phyloP scores from a whole-genome alignment of 345 rosid genomes.

The Trapa incisa region DNA sequence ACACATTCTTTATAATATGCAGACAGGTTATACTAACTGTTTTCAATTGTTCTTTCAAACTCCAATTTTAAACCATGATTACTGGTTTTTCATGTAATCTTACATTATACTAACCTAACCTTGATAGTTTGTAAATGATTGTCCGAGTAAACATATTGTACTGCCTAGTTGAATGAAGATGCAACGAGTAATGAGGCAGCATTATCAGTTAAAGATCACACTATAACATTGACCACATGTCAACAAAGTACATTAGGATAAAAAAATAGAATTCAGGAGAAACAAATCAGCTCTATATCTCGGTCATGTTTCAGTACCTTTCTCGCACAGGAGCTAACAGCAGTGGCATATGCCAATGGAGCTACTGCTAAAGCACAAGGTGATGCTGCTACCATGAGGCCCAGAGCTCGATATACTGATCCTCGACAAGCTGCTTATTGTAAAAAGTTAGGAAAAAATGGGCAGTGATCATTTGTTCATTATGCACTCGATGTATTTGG shows the following conservation, averaged over 20 bases:
- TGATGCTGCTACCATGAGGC: slow-evolving; percentile 95
- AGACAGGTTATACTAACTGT: neutral
- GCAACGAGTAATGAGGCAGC: neutral
- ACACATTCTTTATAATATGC: neutral
- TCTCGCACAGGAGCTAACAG: slow-evolving; percentile 88
- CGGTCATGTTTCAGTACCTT: slow-evolving; percentile 40
- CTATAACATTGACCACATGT: neutral
- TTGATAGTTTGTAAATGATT: neutral
- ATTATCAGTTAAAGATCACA: neutral
- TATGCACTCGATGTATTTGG: neutral
- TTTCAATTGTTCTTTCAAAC: neutral
- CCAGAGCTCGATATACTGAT: slow-evolving; percentile 83
- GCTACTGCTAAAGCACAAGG: slow-evolving; percentile 98
- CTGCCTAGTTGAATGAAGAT: neutral
- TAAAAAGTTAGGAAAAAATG: neutral
- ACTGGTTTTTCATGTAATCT: neutral
- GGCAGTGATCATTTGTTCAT: neutral
- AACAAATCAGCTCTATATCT: neutral
- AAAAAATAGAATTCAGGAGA: neutral
- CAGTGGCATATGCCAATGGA: slow-evolving; percentile 95
- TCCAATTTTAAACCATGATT: neutral
- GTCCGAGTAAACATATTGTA: neutral
- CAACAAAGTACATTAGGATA: neutral
- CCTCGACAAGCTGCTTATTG: slow-evolving; percentile 66
- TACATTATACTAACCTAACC: neutral